Evolutionary conservation across 306 rosid species (phyloP), one percentile per base, ranked within the genome.

Genomic region (Lagenaria siceraria): DNA sequence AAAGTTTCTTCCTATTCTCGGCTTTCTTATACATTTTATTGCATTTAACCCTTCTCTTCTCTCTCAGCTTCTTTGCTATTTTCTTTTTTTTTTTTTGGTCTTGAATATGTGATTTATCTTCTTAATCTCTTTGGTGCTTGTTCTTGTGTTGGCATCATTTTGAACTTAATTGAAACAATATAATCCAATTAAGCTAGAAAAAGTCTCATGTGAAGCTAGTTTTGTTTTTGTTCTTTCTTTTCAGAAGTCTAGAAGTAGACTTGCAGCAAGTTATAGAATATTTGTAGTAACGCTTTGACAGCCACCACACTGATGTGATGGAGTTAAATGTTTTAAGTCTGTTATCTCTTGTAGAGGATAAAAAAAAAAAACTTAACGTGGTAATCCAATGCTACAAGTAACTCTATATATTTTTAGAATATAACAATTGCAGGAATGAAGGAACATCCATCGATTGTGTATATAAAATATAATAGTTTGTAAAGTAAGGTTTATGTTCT

Each of bases 1-100:
- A 71, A 71, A 71, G 76, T 71, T 71, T 71, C 55, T 43, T 69
- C 75, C 52, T 4, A 46, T 71, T 48, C 17, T 70, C 19, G 56
- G 75, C 14, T 43, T 70, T 70, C 75, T n/a, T 70, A 22, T 69
- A 69, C 53, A 12, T 17, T 42, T 22, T 14, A 15, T 40, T 40
- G 74, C 55, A 42, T 43, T 46, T 68, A 42, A 68, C 10, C 74
- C 40, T 40, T 40, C 54, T 66, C 51, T 0, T 42, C 31, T 66
- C 74, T 66, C 51, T 65, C 46, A 63, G 25, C 49, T 4, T 64
- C 51, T 14, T 14, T 7, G 1, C 9, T 68, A n/a, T 38, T 8
- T 38, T 38, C 43, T 48, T 48, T 5, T 4, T 48, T 15, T 48
- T 42, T 6, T 42, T 42, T 6, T 42, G 36, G 36, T 33, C 36